Base-by-base conservation (phyloP, 192 early-diverging fungal species). In the Entomortierella lignicola region DNA sequence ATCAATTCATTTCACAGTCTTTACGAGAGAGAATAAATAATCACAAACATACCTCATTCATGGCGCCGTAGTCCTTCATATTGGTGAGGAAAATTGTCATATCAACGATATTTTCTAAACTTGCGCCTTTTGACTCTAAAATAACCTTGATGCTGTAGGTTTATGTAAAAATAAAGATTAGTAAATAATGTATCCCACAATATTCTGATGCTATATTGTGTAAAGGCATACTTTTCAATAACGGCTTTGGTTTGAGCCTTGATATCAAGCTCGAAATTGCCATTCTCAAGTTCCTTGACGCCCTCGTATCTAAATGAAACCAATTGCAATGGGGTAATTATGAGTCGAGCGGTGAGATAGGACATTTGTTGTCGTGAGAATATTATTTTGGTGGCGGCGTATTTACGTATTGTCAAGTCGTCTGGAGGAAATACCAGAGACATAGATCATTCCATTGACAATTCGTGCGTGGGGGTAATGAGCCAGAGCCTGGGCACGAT, bases 31-130 rank as follows among this genome's bases (percentile, higher is more conserved):
- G 26, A 4, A 37, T 37, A 37, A 7, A 7, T 37, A 21, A 20
- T 51, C n/a, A 32, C 44, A 20, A 13, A 63, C 87, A 0, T 60
- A 60, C 67, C 59, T 89, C 81, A 65, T 91, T 92, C 69, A 90
- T 86, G 7, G 72, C 91, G 6, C 72, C 71, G 72, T 91, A 92
- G 63, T 92, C 83, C 48, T 83, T 73, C 91, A 92, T 92, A 70
- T 92, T 74, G 26, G 88, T 86, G 50, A 92, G 74, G 72, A 92
- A 92, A 44, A 92, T 85, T n/a, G 91, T 92, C 81, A 92, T 63
- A 75, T 92, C 91, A 21, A 92, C 81, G 20, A 92, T 57, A 47
- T 91, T 85, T 54, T 85, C 85, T 39, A 92, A 66, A 20, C 69
- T 71, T 8, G 83, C 83, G 15, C 89, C 89, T 25, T 62, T 18